These are phyloP conservation scores for Evernia prunastri DNA, from an alignment of 495 filamentous ascomycete genomes.

Conservation along the genomic window DNA sequence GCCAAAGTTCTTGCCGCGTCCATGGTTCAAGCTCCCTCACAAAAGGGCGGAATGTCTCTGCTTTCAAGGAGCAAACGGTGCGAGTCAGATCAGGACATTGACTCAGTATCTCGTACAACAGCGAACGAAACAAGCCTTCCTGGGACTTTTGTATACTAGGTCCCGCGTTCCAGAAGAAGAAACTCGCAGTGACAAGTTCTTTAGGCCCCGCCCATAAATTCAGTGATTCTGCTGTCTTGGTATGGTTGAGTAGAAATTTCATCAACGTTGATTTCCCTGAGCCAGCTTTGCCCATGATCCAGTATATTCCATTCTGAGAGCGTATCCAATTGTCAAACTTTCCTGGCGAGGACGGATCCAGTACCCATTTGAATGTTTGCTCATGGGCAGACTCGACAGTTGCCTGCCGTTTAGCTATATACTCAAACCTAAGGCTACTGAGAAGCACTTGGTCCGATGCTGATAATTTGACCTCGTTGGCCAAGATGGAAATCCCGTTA, in stretches of 20 bases:
- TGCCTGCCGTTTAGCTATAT: constrained; percentile 23
- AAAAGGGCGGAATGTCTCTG: background rate
- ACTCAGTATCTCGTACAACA: constrained; percentile 37
- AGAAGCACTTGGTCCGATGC: constrained; percentile 15
- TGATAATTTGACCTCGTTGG: constrained; percentile 19
- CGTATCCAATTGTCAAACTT: constrained; percentile 29
- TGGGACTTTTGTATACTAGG: constrained; percentile 36
- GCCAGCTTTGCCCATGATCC: constrained; percentile 39
- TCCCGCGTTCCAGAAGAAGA: constrained; percentile 45
- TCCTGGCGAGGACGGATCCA: constrained; percentile 19
- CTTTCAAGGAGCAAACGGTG: constrained; percentile 15
- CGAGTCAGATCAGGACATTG: constrained; percentile 33
- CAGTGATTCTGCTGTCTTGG: constrained; percentile 20
- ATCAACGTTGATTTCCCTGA: constrained; percentile 44
- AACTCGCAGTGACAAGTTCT: constrained; percentile 33
- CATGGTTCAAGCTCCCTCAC: background rate
- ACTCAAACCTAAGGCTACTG: constrained; percentile 22
- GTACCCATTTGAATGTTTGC: constrained; percentile 31
- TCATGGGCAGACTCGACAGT: constrained; percentile 23
- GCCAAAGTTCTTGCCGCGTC: constrained; percentile 12
- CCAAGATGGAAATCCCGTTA: background rate
- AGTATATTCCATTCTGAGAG: constrained; percentile 30
- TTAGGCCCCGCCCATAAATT: constrained; percentile 30
- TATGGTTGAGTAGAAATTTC: constrained; percentile 33
- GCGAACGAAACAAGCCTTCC: constrained; percentile 38